phyloP scores from a whole-genome alignment of 163 green algal genomes.

The Scenedesmus sp. region DNA sequence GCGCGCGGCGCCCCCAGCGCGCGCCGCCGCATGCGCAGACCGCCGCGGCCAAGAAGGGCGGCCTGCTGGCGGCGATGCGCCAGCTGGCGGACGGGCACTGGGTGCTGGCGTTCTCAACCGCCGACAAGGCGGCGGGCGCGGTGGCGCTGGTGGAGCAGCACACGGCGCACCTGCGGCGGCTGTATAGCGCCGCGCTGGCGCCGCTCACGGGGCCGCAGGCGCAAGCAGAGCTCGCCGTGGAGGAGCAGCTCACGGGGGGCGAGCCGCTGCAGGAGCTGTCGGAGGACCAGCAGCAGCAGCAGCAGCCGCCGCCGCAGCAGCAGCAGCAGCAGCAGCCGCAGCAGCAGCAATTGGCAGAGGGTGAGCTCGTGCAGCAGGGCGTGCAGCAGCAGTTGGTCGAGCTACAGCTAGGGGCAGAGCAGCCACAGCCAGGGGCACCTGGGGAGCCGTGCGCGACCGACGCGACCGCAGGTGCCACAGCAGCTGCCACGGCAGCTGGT shows the following conservation, averaged over 20 bases:
- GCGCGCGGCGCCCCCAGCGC: neutral
- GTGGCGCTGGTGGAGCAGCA: conserved; percentile 62
- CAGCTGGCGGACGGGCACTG: conserved; percentile 84
- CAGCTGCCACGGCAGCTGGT: neutral
- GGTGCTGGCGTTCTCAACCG: conserved; percentile 81
- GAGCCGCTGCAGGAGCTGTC: neutral
- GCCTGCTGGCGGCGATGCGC: conserved; percentile 56
- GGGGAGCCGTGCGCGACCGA: neutral
- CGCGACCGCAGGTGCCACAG: neutral
- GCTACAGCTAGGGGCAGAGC: neutral
- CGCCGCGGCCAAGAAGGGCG: conserved; percentile 51
- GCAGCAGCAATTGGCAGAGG: neutral
- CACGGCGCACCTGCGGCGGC: conserved; percentile 52
- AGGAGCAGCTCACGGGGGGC: conserved; percentile 17
- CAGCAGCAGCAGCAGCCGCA: conserved; percentile 20
- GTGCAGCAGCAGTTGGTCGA: neutral
- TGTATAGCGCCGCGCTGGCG: conserved; percentile 66
- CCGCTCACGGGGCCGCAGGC: conserved; percentile 38
- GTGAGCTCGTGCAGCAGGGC: neutral
- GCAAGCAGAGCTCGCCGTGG: neutral
- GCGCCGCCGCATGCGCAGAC: conserved; percentile 25
- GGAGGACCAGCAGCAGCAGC: conserved; percentile 1
- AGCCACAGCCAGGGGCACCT: neutral
- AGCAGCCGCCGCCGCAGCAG: conserved; percentile 1
- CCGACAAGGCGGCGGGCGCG: conserved; percentile 58